A percentile compares a stretch with the other conserved stretches of the same genome.
These are phyloP conservation scores for Cladosporium colombiae DNA, from an alignment of 2,329 filamentous ascomycete genomes.

Conservation along the genomic window DNA sequence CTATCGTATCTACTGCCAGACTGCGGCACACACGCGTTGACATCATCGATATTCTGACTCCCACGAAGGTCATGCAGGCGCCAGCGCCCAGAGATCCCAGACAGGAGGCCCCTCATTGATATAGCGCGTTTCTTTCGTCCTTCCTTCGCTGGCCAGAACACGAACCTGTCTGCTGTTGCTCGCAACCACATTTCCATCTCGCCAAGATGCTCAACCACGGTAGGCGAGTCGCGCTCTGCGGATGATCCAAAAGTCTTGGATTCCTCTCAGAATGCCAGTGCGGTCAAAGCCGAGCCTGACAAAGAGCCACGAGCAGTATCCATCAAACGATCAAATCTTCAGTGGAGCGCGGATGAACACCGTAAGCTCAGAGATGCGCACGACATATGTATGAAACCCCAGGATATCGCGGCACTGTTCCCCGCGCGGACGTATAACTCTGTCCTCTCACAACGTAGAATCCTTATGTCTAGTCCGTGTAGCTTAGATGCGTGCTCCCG, in stretches of 20 bases:
- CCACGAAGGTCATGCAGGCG: background rate
- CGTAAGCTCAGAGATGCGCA: background rate
- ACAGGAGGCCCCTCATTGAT: background rate
- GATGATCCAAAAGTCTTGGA: background rate
- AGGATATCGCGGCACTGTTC: background rate
- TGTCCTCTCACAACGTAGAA: background rate
- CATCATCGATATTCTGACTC: background rate
- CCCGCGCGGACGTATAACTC: background rate
- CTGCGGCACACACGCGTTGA: background rate
- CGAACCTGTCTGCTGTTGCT: background rate
- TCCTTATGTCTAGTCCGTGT: background rate
- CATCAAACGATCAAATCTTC: background rate
- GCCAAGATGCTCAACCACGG: background rate
- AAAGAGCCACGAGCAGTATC: background rate
- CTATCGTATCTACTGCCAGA: background rate
- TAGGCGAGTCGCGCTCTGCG: background rate
- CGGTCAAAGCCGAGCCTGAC: background rate
- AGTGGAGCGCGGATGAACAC: background rate
- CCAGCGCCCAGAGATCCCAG: background rate
- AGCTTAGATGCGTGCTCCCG: background rate
- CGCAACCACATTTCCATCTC: background rate
- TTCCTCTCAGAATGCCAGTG: background rate
- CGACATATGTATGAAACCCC: background rate
- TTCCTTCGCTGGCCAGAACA: background rate
- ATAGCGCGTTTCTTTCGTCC: background rate